A percentile compares a stretch with the other conserved stretches of the same genome.
Conservation (phyloP, 2,329 filamentous ascomycete species). For the Colletotrichum eremochloae region DNA sequence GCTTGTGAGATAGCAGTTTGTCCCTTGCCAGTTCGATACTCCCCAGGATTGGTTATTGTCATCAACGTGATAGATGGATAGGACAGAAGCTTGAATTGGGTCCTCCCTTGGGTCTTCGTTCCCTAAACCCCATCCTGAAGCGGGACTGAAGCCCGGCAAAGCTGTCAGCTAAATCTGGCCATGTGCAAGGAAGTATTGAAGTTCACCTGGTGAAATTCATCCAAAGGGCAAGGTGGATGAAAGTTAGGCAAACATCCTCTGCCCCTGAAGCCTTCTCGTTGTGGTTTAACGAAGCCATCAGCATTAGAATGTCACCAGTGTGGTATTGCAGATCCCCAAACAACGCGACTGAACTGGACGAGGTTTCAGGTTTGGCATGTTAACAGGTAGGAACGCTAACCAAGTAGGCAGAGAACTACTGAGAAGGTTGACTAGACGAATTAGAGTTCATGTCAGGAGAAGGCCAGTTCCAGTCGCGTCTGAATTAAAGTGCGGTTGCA, state of each 20-base stretch:
- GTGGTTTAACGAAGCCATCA: not conserved
- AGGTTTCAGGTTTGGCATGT: slow-evolving; percentile 33
- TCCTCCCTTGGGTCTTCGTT: not conserved
- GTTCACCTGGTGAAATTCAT: not conserved
- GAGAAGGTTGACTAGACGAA: not conserved
- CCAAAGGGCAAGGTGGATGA: not conserved
- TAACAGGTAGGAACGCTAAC: not conserved
- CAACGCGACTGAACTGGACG: slow-evolving; percentile 12
- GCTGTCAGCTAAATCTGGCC: not conserved
- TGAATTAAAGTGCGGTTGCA: slow-evolving; percentile 32
- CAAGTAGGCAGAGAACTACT: not conserved
- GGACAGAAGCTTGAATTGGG: not conserved
- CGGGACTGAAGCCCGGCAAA: not conserved
- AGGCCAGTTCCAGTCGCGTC: slow-evolving; percentile 31
- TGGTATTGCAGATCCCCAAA: slow-evolving; percentile 38
- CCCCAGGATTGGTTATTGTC: not conserved
- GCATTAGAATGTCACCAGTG: slow-evolving; percentile 7
- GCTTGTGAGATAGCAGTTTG: not conserved
- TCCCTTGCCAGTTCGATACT: not conserved
- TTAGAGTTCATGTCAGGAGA: slow-evolving; percentile 27
- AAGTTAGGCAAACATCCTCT: not conserved
- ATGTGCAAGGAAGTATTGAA: slow-evolving; percentile 6
- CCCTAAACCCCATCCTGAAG: not conserved
- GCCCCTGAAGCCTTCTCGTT: slow-evolving; percentile 7
- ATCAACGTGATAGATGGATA: not conserved